These are phyloP conservation scores for Chrysosphaeria jannelii DNA, from an alignment of 2,329 filamentous ascomycete genomes.

Conservation along the genomic window DNA sequence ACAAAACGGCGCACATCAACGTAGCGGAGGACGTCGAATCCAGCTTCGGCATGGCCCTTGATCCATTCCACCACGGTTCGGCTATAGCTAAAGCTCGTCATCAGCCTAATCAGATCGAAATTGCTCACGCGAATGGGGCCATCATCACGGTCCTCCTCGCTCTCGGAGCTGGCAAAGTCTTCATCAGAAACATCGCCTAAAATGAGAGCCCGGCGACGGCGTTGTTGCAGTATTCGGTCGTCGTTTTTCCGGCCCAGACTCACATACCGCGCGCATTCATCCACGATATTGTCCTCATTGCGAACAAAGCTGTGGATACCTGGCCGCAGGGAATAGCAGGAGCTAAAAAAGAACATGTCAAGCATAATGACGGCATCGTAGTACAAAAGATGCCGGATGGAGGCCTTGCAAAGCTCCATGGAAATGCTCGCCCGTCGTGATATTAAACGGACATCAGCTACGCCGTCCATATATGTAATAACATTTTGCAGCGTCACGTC, in stretches of 20 bases:
- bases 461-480: constrained; percentile 64
- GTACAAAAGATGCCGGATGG: constrained; percentile 69
- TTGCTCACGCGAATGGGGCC: constrained; percentile 15
- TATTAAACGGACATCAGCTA: constrained; percentile 69
- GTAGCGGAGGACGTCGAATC: constrained; percentile 33
- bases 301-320: constrained; percentile 53
- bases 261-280: constrained; percentile 71
- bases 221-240: too few species aligned
- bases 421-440: constrained; percentile 64
- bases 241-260: constrained; percentile 10
- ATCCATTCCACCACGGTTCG: constrained; percentile 74
- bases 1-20: constrained; percentile 78
- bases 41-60: constrained; percentile 35
- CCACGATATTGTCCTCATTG: constrained; percentile 43
- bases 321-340: constrained; percentile 60
- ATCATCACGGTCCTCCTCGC: not conserved
- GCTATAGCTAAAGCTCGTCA: constrained; percentile 58
- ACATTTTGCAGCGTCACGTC: constrained; percentile 54
- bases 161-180: not conserved
- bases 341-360: constrained; percentile 83
- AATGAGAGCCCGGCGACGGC: too few species aligned
- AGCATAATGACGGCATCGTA: constrained; percentile 75
- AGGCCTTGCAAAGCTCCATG: constrained; percentile 57
- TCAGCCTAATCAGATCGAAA: constrained; percentile 49
- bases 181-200: not conserved